A percentile compares a stretch with the other conserved stretches of the same genome.
These are phyloP conservation scores for Citeromyces matritensis DNA, from an alignment of 805 yeast species.

Conservation along the genomic window DNA sequence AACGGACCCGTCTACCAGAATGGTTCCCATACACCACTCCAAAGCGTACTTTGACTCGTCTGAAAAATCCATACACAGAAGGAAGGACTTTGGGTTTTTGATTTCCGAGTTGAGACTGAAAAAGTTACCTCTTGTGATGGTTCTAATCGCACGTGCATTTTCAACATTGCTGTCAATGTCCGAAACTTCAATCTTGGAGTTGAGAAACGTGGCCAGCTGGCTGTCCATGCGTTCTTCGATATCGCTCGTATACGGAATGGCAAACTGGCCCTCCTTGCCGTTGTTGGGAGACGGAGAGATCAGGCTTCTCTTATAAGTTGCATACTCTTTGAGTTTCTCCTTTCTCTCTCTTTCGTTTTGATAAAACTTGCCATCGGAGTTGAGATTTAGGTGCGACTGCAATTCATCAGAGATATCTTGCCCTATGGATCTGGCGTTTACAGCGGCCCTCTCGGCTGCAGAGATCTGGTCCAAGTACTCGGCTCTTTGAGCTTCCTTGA, in stretches of 20 bases:
- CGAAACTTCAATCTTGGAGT: constrained; percentile 38
- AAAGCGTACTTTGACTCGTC: constrained; percentile 75
- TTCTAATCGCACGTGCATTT: constrained; percentile 48
- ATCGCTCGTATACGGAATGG: constrained; percentile 54
- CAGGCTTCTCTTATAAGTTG: constrained; percentile 40
- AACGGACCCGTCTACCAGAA: constrained; percentile 70
- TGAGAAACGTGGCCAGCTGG: constrained; percentile 37
- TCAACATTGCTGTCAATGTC: constrained; percentile 34
- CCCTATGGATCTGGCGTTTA: constrained; percentile 32
- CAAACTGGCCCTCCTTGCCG: constrained; percentile 10
- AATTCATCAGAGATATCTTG: constrained; percentile 16
- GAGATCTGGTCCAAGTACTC: constrained; percentile 38
- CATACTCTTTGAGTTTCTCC: constrained; percentile 40
- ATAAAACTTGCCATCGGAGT: constrained; percentile 26
- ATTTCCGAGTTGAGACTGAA: constrained; percentile 22
- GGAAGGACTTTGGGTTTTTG: constrained; percentile 35
- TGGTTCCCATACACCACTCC: constrained; percentile 81
- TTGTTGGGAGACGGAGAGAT: constrained; percentile 35
- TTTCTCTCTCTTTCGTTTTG: constrained; percentile 32
- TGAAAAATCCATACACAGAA: constrained; percentile 70
- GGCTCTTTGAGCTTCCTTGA: constrained; percentile 31
- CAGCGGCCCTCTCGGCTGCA: constrained; percentile 43
- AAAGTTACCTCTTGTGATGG: constrained; percentile 55
- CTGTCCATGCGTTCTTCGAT: constrained; percentile 50
- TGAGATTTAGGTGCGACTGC: constrained; percentile 11